Percentiles rank a stretch among this genome's conserved stretches.
Evolutionary conservation across 1,284 basidiomycete species (phyloP).

Genomic region (Microbotryum saponariae): DNA sequence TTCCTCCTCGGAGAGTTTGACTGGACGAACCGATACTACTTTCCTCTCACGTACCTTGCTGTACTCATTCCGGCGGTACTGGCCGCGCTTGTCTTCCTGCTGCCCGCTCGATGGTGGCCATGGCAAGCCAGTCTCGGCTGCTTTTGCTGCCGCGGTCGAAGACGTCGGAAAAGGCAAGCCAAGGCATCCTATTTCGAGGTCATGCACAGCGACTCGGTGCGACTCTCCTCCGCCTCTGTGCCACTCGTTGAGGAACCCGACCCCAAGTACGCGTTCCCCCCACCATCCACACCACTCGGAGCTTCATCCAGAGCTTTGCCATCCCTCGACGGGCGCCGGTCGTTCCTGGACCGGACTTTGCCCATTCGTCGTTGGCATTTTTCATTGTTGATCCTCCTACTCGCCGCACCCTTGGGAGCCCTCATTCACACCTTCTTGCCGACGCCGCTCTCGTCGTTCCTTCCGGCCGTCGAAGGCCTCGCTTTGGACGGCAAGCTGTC

Average conservation of each 20-base stretch:
- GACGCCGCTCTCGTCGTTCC: slow-evolving; percentile 17
- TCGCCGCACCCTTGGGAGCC: slow-evolving; percentile 19
- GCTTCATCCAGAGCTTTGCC: not conserved
- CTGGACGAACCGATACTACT: slow-evolving; percentile 33
- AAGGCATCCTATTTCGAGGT: too few species aligned
- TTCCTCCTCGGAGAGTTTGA: slow-evolving; percentile 35
- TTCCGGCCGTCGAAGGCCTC: slow-evolving; percentile 6
- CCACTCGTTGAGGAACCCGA: too few species aligned
- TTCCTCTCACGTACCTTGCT: slow-evolving; percentile 17
- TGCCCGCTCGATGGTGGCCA: slow-evolving; percentile 27
- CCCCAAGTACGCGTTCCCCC: too few species aligned
- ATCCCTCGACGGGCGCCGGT: not conserved
- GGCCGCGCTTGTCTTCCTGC: slow-evolving; percentile 11
- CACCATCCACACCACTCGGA: too few species aligned
- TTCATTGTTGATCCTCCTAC: slow-evolving; percentile 12
- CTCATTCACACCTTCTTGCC: slow-evolving; percentile 24
- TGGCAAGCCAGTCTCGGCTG: slow-evolving; percentile 19
- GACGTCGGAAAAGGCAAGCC: not conserved
- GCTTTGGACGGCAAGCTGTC: not conserved
- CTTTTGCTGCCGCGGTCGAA: slow-evolving; percentile 10
- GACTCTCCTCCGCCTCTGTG: too few species aligned
- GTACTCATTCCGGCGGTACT: slow-evolving; percentile 26
- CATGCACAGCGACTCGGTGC: not conserved
- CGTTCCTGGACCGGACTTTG: slow-evolving; percentile 9
- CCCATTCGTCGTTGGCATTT: slow-evolving; percentile 17